Percentiles rank a stretch among this genome's conserved stretches.
phyloP scores from a whole-genome alignment of 2,329 filamentous ascomycete species.

The Coniochaeta ligniaria region DNA sequence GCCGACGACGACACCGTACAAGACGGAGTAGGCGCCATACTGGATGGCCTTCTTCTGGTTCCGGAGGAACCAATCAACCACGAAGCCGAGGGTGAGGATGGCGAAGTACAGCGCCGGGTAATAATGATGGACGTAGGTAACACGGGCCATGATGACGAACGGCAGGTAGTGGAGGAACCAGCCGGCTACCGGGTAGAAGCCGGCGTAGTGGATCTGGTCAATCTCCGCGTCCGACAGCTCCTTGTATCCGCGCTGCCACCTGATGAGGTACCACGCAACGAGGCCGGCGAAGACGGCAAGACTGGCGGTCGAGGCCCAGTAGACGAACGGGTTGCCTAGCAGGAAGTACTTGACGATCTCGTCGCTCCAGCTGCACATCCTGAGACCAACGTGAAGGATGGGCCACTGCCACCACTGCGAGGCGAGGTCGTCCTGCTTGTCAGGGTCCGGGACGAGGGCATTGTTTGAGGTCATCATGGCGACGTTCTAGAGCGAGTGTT shows the following conservation, averaged over 20 bases:
- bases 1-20: constrained; percentile 70
- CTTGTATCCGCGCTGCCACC: constrained; percentile 91
- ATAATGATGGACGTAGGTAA: constrained; percentile 99
- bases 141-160: constrained; percentile 95
- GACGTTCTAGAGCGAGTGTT: constrained; percentile 54
- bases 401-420: constrained; percentile 99
- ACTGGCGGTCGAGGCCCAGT: constrained; percentile 85
- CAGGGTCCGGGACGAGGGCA: constrained; percentile 90
- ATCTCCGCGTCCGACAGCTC: constrained; percentile 76
- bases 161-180: constrained; percentile 97
- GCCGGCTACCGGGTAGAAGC: constrained; percentile 82
- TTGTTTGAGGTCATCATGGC: constrained; percentile 99
- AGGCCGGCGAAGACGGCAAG: constrained; percentile 67
- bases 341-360: constrained; percentile 96
- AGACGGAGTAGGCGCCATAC: constrained; percentile 60
- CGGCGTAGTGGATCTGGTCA: constrained; percentile 91
- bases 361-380: constrained; percentile 99
- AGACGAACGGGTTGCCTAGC: constrained; percentile 90
- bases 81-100: constrained; percentile 82
- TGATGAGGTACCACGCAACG: constrained; percentile 76
- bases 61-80: constrained; percentile 74
- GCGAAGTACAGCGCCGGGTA: constrained; percentile 98
- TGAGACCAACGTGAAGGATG: constrained; percentile 85
- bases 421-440: constrained; percentile 97
- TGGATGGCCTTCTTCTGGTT: constrained; percentile 58